A percentile compares a stretch with the other conserved stretches of the same genome.
Evolutionary conservation across 2,329 filamentous ascomycete genomes (phyloP).

Genomic region (Passalora sequoiae): DNA sequence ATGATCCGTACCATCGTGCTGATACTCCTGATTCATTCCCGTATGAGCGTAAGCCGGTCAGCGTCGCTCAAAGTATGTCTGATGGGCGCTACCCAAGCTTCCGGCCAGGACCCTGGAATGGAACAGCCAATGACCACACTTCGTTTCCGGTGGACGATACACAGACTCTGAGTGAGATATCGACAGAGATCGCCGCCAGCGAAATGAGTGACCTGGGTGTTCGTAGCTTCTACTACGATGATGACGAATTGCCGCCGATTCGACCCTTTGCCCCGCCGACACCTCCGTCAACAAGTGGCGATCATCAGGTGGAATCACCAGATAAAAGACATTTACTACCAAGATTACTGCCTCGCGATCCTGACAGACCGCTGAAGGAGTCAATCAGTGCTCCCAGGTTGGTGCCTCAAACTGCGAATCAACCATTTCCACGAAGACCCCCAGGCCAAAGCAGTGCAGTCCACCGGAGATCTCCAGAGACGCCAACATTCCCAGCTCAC

Average conservation of each 20-base stretch:
- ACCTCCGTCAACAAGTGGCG: slow-evolving; percentile 37
- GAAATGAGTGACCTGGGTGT: slow-evolving; percentile 39
- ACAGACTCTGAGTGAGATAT: slow-evolving; percentile 52
- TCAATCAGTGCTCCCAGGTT: slow-evolving; percentile 22
- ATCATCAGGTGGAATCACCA: slow-evolving; percentile 21
- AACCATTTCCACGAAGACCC: slow-evolving; percentile 18
- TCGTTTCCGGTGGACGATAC: slow-evolving; percentile 52
- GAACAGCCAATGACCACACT: slow-evolving; percentile 12
- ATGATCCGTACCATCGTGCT: slow-evolving; percentile 14
- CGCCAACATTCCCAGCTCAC: slow-evolving; percentile 43
- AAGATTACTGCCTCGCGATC: slow-evolving; percentile 8
- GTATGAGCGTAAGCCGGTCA: slow-evolving; percentile 17
- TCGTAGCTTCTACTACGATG: slow-evolving; percentile 48
- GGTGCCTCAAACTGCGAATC: slow-evolving; percentile 17
- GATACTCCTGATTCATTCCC: slow-evolving; percentile 18
- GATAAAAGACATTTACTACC: slow-evolving; percentile 20
- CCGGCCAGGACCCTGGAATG: slow-evolving; percentile 15
- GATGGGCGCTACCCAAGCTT: slow-evolving; percentile 17
- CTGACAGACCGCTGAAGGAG: slow-evolving; percentile 19
- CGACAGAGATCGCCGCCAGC: slow-evolving; percentile 49
- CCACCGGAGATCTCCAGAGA: slow-evolving; percentile 2
- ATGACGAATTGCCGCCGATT: slow-evolving; percentile 20
- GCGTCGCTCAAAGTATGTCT: slow-evolving; percentile 16
- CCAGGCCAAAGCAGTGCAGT: slow-evolving; percentile 2
- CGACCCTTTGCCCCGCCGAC: slow-evolving; percentile 15